Evolutionary conservation across 371 early-diverging fungal genomes (phyloP), one percentile per base, ranked within the genome.

Genomic region (Mortierella sp.): DNA sequence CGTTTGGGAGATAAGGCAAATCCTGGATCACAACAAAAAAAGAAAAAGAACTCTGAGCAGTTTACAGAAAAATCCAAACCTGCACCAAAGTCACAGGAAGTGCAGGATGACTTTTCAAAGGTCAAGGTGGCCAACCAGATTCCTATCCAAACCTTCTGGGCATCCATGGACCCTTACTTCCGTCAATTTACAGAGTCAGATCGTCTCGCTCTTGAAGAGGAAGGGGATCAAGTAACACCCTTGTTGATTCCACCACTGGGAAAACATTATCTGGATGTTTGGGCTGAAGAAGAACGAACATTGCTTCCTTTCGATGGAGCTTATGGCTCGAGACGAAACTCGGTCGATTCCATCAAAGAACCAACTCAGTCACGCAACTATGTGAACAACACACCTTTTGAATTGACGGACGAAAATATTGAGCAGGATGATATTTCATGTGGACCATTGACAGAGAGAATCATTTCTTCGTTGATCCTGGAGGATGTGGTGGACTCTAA

Each of bases 111-210:
- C 68, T 92, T 86, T 74, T 88, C 90, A 26, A 87, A 87, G 23
- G 89, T 88, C 50, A 92, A 91, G 70, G 84, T 89, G 29, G 84
- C 90, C 48, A 92, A 93, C 69, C 96, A 96, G 79, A 89, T 96
- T 15, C 93, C 94, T 6, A 89, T 95, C 30, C 82, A 86, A 18
- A 90, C 90, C 4, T 97, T 94, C 72, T 95, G 94, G 93, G 67
- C 85, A 7, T 91, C 92, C 12, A 81, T 92, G 61, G 97, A 97
- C 30, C 94, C 95, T 60, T 96, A 91, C 75, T 94, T 95, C 70
- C 84, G 95, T 5, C 85, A 85, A 25, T 76, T 96, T 46, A 86
- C 89, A 14, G 95, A 95, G 62, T 92, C 92, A 7, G 97, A 97
- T 72, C 70, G 95, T 16, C 66, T 77, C 5, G 88, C 87, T 57